phyloP scores from a whole-genome alignment of 2,329 filamentous ascomycete species.

The Alternaria novae-zelandiae region DNA sequence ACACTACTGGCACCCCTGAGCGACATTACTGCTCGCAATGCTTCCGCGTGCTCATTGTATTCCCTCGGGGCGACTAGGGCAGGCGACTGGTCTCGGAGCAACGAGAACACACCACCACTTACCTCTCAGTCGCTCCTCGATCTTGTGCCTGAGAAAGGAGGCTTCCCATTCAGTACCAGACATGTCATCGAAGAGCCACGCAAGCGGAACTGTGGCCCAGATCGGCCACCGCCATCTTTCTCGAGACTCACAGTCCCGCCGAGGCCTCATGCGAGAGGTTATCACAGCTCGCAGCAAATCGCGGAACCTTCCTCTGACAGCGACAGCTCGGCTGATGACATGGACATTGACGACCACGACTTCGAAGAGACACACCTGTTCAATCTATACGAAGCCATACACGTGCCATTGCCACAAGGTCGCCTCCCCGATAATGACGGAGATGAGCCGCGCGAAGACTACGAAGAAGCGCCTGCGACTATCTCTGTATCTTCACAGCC shows the following conservation, averaged over 20 bases:
- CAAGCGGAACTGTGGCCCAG: conserved; percentile 28
- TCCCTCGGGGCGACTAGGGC: conserved; percentile 33
- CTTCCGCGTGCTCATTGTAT: conserved; percentile 46
- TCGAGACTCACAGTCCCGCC: conserved; percentile 15
- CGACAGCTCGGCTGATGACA: conserved; percentile 15
- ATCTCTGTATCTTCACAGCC: conserved; percentile 46
- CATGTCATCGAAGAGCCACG: conserved; percentile 21
- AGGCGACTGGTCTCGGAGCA: conserved; percentile 31
- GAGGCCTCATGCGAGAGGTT: conserved; percentile 17
- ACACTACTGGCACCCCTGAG: conserved; percentile 30
- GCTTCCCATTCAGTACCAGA: conserved; percentile 1
- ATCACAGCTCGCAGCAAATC: conserved; percentile 3
- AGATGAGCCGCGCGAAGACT: conserved; percentile 11
- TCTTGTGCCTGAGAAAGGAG: conserved; percentile 33
- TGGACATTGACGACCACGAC: conserved; percentile 19
- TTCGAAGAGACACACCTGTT: conserved; percentile 31
- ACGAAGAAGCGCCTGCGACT: neutral
- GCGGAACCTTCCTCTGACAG: conserved; percentile 10
- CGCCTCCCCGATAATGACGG: conserved; percentile 27
- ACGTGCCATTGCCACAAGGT: conserved; percentile 34
- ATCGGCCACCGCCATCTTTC: conserved; percentile 25
- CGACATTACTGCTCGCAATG: conserved; percentile 40
- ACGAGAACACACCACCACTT: conserved; percentile 44
- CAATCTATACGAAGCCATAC: conserved; percentile 41
- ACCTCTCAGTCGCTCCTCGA: conserved; percentile 44